Base-by-base conservation (phyloP, 2,329 filamentous ascomycete species). In the Aspergillus sp. region DNA sequence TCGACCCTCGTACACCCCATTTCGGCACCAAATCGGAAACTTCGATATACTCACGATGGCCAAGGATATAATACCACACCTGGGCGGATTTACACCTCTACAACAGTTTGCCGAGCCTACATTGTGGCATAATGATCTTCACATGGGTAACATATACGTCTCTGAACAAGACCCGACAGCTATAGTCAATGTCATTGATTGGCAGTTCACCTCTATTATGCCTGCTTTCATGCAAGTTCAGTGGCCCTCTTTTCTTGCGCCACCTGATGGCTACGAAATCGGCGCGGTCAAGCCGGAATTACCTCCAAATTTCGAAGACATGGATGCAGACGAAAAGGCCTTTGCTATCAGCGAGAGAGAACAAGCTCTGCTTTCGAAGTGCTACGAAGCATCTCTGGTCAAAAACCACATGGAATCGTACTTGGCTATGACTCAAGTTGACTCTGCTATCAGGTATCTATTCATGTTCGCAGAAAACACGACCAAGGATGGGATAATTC, bases 81-180 rank as follows among this genome's bases (percentile, higher is more conserved):
- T 66, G n/a, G 57, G 45, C 9, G 30, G 9, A 4, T 49, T 25
- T 21, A 19, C 65, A 45, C 23, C 30, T 12, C 13, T 61, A 0
- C 49, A 57, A 10, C 49, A 47, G 4, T 48, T 49, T 17, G 59
- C 59, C 7, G 57, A 55, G 39, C 64, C 65, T 47, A 61, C 55
- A 4, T 52, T 69, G 10, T 67, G 66, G 64, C 65, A 69, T 28
- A 43, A 13, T 9, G 65, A 67, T 45, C 62, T 67, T 38, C 67
- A 68, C 54, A 25, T 67, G 55, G 66, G 66, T n/a, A 69, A 70
- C 55, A 65, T 68, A 43, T 69, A 62, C 49, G 58, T 70, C 36
- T 67, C 51, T 13, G 30, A 64, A 10, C 5, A 62, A 38, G 67
- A 67, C n/a, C 62, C 64, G 0, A 65, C 62, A 21, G 62, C 38